Conservation (phyloP, 2,329 filamentous ascomycete species). For the Penicillium sp. region DNA sequence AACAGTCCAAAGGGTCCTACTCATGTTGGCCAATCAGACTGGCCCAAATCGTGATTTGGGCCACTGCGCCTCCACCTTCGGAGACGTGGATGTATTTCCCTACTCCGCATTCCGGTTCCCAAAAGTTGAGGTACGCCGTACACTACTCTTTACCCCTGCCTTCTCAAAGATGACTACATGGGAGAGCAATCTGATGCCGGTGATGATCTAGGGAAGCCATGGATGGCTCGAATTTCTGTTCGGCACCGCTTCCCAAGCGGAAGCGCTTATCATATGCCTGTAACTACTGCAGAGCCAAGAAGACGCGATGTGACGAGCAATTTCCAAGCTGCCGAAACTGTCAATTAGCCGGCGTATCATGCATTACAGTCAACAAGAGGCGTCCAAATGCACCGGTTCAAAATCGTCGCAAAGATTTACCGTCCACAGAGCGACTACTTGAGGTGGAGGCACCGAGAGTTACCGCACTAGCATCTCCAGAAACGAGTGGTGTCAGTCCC, state of each 20-base stretch:
- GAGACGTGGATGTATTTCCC: not conserved
- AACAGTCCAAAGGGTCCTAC: not conserved
- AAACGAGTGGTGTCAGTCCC: not conserved
- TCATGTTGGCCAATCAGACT: not conserved
- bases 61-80: not conserved
- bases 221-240: not conserved
- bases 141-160: not conserved
- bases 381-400: conserved; percentile 5
- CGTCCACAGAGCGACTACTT: not conserved
- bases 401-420: conserved; percentile 1
- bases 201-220: not conserved
- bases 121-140: not conserved
- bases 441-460: not conserved
- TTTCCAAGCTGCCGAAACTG: conserved; percentile 5
- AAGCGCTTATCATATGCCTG: not conserved
- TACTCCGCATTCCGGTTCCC: not conserved
- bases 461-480: not conserved
- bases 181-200: not conserved
- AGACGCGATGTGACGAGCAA: conserved; percentile 5
- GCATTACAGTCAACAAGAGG: conserved; percentile 8
- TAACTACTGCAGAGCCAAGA: conserved; percentile 3
- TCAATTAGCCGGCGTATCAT: conserved; percentile 6
- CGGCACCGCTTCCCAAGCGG: not conserved
- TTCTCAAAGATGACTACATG: not conserved
- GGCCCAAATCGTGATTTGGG: not conserved